Evolutionary conservation across 2,329 filamentous ascomycete genomes (phyloP).

Genomic region (Epichloe baconii): DNA sequence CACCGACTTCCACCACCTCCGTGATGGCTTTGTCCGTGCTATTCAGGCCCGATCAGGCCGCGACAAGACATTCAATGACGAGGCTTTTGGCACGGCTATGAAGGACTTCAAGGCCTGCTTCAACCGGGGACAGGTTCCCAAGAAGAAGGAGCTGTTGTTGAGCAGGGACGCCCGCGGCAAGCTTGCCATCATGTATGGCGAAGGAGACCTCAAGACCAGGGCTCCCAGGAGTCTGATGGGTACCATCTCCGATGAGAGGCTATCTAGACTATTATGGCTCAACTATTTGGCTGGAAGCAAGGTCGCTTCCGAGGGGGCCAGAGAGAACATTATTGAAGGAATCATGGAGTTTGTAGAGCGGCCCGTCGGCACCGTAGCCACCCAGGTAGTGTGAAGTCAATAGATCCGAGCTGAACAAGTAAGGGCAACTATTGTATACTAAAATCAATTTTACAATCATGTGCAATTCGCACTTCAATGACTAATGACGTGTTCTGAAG

Average conservation of each 20-base stretch:
- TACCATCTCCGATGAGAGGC: constrained; percentile 60
- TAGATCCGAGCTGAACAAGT: background rate
- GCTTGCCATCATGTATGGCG: constrained; percentile 55
- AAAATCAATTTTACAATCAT: background rate
- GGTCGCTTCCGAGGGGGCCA: constrained; percentile 72
- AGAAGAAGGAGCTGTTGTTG: constrained; percentile 65
- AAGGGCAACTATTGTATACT: background rate
- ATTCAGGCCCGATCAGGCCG: constrained; percentile 60
- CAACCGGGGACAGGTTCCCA: constrained; percentile 65
- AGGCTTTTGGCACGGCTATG: constrained; percentile 63
- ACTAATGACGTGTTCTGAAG: background rate
- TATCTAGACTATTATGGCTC: constrained; percentile 75
- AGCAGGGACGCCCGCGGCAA: constrained; percentile 51
- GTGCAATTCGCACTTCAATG: background rate
- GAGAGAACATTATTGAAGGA: constrained; percentile 73
- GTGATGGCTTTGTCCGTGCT: constrained; percentile 81
- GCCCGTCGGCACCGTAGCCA: constrained; percentile 75
- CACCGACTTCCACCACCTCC: constrained; percentile 85
- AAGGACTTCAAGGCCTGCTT: constrained; percentile 72
- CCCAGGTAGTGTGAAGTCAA: constrained; percentile 47
- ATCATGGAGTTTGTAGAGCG: constrained; percentile 79
- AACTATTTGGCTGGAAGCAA: constrained; percentile 79
- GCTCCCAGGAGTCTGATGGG: constrained; percentile 47
- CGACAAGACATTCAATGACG: constrained; percentile 47
- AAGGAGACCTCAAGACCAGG: constrained; percentile 37